Evolutionary conservation across 2,329 filamentous ascomycete genomes (phyloP).

Genomic region (Exophiala mesophila): DNA sequence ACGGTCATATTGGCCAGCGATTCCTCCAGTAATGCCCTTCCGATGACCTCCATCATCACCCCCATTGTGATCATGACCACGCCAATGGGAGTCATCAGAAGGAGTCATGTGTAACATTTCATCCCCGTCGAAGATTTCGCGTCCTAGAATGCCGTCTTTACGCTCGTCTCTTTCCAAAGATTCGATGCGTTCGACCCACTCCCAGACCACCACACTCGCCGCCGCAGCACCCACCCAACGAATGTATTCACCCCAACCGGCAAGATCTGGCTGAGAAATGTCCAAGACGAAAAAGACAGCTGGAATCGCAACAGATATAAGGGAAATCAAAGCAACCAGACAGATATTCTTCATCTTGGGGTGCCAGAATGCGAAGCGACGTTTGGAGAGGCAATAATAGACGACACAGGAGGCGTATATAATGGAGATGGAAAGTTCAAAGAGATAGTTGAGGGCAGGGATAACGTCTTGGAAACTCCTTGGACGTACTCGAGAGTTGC

Average conservation of each 20-base stretch:
- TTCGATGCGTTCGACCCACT: conserved; percentile 95
- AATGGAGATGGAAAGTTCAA: conserved; percentile 78
- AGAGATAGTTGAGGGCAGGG: conserved; percentile 84
- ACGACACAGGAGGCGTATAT: conserved; percentile 91
- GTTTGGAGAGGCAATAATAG: conserved; percentile 88
- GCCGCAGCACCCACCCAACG: conserved; percentile 93
- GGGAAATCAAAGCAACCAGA: conserved; percentile 71
- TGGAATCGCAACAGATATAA: conserved; percentile 78
- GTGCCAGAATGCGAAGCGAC: conserved; percentile 85
- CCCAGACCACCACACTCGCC: conserved; percentile 95
- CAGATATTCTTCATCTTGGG: conserved; percentile 85
- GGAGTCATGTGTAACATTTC: conserved; percentile 74
- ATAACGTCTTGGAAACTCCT: conserved; percentile 82
- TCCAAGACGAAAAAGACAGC: conserved; percentile 92
- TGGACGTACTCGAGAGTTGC: conserved; percentile 56
- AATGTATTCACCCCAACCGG: conserved; percentile 92
- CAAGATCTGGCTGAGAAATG: conserved; percentile 77
- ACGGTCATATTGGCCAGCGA: conserved; percentile 11
- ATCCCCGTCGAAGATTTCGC: conserved; percentile 89
- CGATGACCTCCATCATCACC: conserved; percentile 6
- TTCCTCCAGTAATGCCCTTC: conserved; percentile 9
- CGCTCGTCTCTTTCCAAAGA: conserved; percentile 87
- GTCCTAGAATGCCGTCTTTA: conserved; percentile 84
- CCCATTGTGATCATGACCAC: conserved; percentile 14
- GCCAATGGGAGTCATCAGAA: conserved; percentile 53